A percentile compares a stretch with the other conserved stretches of the same genome.
Conservation (phyloP, 106 monocot genomes). For the Allium fistulosum region DNA sequence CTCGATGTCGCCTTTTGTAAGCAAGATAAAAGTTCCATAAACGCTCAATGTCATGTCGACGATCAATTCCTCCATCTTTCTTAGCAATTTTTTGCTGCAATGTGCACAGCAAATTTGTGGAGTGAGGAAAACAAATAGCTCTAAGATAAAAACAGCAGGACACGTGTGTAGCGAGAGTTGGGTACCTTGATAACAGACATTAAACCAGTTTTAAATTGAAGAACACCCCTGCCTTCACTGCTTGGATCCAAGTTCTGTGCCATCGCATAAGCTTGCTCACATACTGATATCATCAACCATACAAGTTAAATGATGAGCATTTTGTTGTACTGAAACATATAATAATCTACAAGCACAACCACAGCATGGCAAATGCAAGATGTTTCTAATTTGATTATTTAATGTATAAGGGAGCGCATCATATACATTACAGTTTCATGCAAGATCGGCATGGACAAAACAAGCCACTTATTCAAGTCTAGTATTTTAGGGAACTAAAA, state of each 20-base stretch:
- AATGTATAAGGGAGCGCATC: no score
- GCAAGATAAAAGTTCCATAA: slow-evolving; percentile 78
- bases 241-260: slow-evolving; percentile 85
- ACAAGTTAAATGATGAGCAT: background rate
- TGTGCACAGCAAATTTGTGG: slow-evolving; percentile 1
- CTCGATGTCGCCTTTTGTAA: slow-evolving; percentile 58
- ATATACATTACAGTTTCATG: no score
- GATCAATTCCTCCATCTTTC: slow-evolving; percentile 67
- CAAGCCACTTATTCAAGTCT: background rate
- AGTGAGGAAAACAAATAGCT: background rate
- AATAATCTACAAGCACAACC: background rate
- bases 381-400: no score
- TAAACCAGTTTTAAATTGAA: slow-evolving; percentile 97
- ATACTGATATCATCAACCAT: slow-evolving; percentile 33
- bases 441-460: background rate
- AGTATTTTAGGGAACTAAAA: no score
- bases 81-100: slow-evolving; percentile 79
- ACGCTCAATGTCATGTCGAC: slow-evolving; percentile 65
- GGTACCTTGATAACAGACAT: slow-evolving; percentile 96
- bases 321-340: background rate
- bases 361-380: background rate
- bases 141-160: background rate
- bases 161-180: background rate
- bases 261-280: slow-evolving; percentile 94
- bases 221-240: slow-evolving; percentile 91